Conservation (phyloP, 805 yeast species). For the Metschnikowia lachancei region DNA sequence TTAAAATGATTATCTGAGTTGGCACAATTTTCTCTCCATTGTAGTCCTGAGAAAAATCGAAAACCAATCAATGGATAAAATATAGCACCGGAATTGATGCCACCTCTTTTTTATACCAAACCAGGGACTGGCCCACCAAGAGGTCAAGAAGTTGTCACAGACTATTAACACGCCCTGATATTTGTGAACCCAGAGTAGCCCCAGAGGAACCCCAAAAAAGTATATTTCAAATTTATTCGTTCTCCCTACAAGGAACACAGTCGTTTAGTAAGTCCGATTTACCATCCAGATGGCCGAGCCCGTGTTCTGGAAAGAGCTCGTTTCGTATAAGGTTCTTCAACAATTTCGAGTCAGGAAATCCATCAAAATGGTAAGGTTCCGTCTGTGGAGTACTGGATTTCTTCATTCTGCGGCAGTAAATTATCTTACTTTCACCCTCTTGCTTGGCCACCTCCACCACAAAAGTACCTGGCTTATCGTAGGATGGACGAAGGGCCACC, state of each 20-base stretch:
- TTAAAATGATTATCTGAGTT: no score
- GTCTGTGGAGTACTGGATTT: conserved; percentile 29
- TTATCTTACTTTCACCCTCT: conserved; percentile 20
- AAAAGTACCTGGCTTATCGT: conserved; percentile 26
- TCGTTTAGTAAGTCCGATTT: conserved; percentile 12
- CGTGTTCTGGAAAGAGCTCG: conserved; percentile 49
- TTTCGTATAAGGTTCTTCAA: conserved; percentile 68
- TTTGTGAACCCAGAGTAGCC: not conserved
- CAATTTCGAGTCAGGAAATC: conserved; percentile 85
- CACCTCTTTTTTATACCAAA: no score
- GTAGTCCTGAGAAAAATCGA: no score
- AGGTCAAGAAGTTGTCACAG: no score
- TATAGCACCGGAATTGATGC: no score
- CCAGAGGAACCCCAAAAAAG: not conserved
- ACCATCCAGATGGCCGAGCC: conserved; percentile 64
- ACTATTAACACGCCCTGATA: not conserved
- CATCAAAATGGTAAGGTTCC: conserved; percentile 47
- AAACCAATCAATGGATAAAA: no score
- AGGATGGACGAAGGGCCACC: conserved; percentile 24
- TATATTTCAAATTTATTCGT: conserved; percentile 1
- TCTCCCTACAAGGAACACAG: conserved; percentile 16
- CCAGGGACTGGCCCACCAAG: no score
- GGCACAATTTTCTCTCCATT: no score
- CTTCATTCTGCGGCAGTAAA: conserved; percentile 57
- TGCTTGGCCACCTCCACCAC: conserved; percentile 11